Evolutionary conservation across 371 early-diverging fungal genomes (phyloP).

Genomic region (Mortierella sp.): DNA sequence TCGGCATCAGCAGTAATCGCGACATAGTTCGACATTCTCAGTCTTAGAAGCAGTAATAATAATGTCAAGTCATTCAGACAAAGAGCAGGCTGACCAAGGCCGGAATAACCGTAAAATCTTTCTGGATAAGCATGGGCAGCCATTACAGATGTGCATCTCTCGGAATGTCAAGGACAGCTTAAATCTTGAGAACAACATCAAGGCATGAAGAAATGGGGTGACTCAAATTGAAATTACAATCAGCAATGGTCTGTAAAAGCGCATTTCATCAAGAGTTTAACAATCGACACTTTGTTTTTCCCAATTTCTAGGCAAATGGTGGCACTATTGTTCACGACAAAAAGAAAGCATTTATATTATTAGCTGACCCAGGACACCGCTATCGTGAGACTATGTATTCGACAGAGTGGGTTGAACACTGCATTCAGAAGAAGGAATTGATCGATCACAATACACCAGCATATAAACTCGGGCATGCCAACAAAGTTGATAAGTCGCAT

Average conservation of each 20-base stretch:
- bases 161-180: constrained; percentile 4
- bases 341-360: constrained; percentile 16
- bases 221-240: neutral
- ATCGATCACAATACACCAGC: constrained; percentile 9
- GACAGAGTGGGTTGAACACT: constrained; percentile 31
- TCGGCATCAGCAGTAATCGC: neutral
- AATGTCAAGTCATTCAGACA: too few species aligned
- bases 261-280: too few species aligned
- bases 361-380: constrained; percentile 28
- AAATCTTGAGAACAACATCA: constrained; percentile 15
- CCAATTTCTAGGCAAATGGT: constrained; percentile 21
- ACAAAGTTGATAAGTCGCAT: neutral
- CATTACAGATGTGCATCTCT: constrained; percentile 37
- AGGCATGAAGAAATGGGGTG: constrained; percentile 7
- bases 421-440: neutral
- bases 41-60: neutral
- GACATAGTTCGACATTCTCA: neutral
- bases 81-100: too few species aligned
- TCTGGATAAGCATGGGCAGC: constrained; percentile 12
- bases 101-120: too few species aligned
- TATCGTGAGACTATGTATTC: constrained; percentile 30
- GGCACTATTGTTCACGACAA: constrained; percentile 21
- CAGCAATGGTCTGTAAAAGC: neutral
- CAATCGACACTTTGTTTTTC: too few species aligned
- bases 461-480: constrained; percentile 17